A percentile compares a stretch with the other conserved stretches of the same genome.
Evolutionary conservation across 768 basidiomycete genomes (phyloP).

Genomic region (Scleroderma bovista): DNA sequence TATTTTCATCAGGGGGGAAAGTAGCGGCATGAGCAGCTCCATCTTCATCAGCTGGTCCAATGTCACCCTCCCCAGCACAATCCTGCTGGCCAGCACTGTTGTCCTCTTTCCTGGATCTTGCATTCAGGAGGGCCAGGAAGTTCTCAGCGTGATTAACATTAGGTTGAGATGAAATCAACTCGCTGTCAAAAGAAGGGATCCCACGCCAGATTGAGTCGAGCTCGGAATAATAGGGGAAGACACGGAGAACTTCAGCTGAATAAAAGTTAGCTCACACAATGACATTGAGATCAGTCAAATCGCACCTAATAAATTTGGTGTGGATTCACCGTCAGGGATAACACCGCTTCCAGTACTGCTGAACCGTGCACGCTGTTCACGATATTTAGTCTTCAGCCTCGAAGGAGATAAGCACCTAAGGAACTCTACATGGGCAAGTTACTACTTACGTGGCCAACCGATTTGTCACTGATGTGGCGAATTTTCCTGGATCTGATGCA

Average conservation of each 20-base stretch:
- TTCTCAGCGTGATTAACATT: neutral
- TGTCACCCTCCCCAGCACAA: too few species aligned
- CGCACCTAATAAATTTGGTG: constrained; percentile 3
- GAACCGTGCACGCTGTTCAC: neutral
- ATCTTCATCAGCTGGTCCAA: too few species aligned
- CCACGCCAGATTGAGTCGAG: constrained; percentile 8
- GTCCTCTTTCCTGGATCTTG: neutral
- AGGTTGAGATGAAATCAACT: neutral
- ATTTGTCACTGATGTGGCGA: neutral
- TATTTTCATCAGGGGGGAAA: too few species aligned
- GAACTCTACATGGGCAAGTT: neutral
- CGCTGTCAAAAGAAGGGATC: too few species aligned
- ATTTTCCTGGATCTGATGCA: neutral
- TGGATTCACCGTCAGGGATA: neutral
- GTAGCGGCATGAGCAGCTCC: too few species aligned
- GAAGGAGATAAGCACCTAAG: neutral
- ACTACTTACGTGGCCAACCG: neutral
- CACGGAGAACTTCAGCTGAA: constrained; percentile 1
- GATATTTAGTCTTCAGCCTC: constrained; percentile 3
- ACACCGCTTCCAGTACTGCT: constrained; percentile 1
- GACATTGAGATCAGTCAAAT: neutral
- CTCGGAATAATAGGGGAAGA: constrained; percentile 6
- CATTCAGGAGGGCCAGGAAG: neutral
- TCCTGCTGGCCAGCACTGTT: too few species aligned
- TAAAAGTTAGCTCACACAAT: neutral